Conservation (phyloP, 306 rosid genomes). For the Hippophae tibetana region DNA sequence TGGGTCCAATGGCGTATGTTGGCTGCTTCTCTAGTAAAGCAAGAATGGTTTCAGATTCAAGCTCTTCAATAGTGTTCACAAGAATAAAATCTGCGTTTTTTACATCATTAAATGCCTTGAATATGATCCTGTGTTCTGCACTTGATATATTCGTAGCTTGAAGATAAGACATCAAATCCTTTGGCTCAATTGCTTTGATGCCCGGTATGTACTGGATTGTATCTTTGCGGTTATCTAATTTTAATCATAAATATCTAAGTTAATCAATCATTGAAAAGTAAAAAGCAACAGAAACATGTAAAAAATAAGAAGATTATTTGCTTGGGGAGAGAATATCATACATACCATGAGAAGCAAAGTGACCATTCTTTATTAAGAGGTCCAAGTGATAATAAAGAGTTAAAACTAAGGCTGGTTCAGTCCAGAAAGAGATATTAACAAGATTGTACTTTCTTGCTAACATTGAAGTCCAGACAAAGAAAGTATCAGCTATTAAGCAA, state of each 20-base stretch:
- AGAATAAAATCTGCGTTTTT: slow-evolving; percentile 17
- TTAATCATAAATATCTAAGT: background rate
- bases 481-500: slow-evolving; percentile 26
- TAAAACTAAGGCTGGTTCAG: slow-evolving; percentile 20
- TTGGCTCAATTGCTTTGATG: slow-evolving; percentile 13
- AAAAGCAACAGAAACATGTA: background rate
- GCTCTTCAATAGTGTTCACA: slow-evolving; percentile 19
- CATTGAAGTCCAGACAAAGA: slow-evolving; percentile 16
- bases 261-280: background rate
- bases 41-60: slow-evolving; percentile 15
- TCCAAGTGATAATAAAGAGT: slow-evolving; percentile 21
- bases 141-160: slow-evolving; percentile 8
- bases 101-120: slow-evolving; percentile 14
- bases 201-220: slow-evolving; percentile 20
- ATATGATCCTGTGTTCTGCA: slow-evolving; percentile 3
- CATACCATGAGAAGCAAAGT: slow-evolving; percentile 20
- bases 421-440: slow-evolving; percentile 26
- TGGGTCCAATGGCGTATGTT: slow-evolving; percentile 12
- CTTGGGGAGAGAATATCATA: too few relatives aligned
- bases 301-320: background rate
- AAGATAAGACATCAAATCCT: slow-evolving; percentile 19
- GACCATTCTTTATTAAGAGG: slow-evolving; percentile 19
- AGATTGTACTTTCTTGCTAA: slow-evolving; percentile 20
- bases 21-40: slow-evolving; percentile 21
- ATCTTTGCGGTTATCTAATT: slow-evolving; percentile 8